Base-by-base conservation (phyloP, 2,329 filamentous ascomycete genomes). In the Apiospora aurea region DNA sequence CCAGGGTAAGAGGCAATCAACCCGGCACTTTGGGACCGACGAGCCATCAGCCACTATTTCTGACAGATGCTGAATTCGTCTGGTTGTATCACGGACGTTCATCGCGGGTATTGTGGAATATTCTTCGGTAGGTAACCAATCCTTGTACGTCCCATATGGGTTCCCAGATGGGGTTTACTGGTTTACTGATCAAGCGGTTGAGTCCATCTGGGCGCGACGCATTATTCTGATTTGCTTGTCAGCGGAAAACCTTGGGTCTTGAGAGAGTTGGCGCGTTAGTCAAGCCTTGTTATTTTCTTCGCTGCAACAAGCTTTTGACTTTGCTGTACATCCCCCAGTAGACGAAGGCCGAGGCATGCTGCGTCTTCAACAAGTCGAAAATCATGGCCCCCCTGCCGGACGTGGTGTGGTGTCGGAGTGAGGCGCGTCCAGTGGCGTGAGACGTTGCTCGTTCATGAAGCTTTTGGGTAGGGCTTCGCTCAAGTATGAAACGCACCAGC, bases 41-140 rank as follows among this genome's bases (percentile, higher is more conserved):
- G 57, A 64, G 34, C 57, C 57, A 64, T 64, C 57, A 38, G 57
- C 57, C 57, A 64, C 57, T 24, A n/a, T 41, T 41, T 64, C 57
- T 41, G 57, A 64, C 57, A 64, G 57, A 41, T 41, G 34, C 4
- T 64, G 57, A 64, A n/a, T 11, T 34, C 53, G 4, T 64, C 53
- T 38, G 53, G 29, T 7, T 21, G 53, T 61, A n/a, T n/a, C 53
- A 61, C 53, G 14, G 16, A 61, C 53, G 53, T 61, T 61, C 53
- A 38, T n/a, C 29, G 29, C 26, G 26, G 53, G 29, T 38, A n/a
- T 38, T 38, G 53, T 34, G 26, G 29, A 34, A 34, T 57, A 8
- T 14, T 1, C 24, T 53, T 57, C n/a, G 7, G 24, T 53, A 53
- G 51, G 13, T 16, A 7, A 29, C 14, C 2, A 34, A 34, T 64